Evolutionary conservation across 441 rosid species (phyloP).

Genomic region (Croton setiger): DNA sequence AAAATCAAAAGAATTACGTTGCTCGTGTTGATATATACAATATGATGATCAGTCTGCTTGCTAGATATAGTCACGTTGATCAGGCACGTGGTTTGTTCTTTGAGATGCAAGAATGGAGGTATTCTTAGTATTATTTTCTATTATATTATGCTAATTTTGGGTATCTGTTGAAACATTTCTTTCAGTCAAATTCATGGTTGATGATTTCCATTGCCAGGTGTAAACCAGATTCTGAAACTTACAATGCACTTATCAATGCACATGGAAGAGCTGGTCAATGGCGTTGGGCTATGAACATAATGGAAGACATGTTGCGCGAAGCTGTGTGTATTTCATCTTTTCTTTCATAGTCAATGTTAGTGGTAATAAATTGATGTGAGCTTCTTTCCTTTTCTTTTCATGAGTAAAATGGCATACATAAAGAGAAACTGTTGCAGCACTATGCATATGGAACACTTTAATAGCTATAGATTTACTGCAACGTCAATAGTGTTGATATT

Average conservation of each 20-base stretch:
- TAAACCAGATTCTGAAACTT: constrained; percentile 86
- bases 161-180: background rate
- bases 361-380: constrained; percentile 37
- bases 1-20: constrained; percentile 70
- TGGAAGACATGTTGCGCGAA: constrained; percentile 79
- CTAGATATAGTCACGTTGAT: constrained; percentile 67
- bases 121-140: constrained; percentile 5
- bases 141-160: background rate
- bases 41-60: constrained; percentile 85
- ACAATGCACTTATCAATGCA: constrained; percentile 81
- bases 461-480: background rate
- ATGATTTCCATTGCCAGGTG: constrained; percentile 44
- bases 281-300: constrained; percentile 93
- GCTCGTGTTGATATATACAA: constrained; percentile 82
- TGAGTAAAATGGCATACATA: background rate
- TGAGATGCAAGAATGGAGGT: constrained; percentile 98
- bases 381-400: constrained; percentile 25
- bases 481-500: background rate
- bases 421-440: constrained; percentile 9
- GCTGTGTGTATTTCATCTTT: constrained; percentile 73
- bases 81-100: constrained; percentile 94
- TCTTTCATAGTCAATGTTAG: constrained; percentile 30
- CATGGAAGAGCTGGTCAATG: constrained; percentile 90
- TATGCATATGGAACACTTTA: background rate
- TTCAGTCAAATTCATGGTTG: background rate